Percentiles rank a stretch among this genome's conserved stretches.
Evolutionary conservation across 768 basidiomycete species (phyloP).

Genomic region (Podaxis carcinomalis): DNA sequence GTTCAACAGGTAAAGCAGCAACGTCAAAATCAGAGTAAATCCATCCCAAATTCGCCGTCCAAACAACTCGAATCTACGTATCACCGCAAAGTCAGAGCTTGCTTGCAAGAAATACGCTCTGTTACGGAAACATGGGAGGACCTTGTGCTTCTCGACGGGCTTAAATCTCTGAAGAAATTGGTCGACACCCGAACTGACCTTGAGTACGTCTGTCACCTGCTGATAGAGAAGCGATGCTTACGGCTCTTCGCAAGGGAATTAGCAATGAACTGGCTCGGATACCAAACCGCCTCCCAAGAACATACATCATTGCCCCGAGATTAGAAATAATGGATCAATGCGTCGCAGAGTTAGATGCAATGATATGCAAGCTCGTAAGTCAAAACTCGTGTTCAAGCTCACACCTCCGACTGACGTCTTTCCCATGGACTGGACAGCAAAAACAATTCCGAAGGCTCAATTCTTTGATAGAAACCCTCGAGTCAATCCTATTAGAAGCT

Average conservation of each 20-base stretch:
- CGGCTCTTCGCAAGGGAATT: constrained; percentile 10
- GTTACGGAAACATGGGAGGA: constrained; percentile 79
- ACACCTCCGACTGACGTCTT: not conserved
- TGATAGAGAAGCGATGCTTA: not conserved
- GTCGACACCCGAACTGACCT: constrained; percentile 81
- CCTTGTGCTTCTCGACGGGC: constrained; percentile 72
- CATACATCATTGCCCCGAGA: constrained; percentile 60
- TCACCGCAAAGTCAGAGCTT: constrained; percentile 71
- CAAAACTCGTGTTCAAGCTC: not conserved
- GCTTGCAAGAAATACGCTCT: constrained; percentile 62
- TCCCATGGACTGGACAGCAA: constrained; percentile 35
- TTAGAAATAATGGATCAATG: constrained; percentile 64
- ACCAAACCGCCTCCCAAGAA: constrained; percentile 52
- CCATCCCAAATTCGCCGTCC: constrained; percentile 35
- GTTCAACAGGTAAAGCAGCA: constrained; percentile 35
- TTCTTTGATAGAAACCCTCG: constrained; percentile 57
- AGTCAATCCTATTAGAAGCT: constrained; percentile 62
- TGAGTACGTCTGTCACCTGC: constrained; percentile 49
- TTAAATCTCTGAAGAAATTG: constrained; percentile 67
- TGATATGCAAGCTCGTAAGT: constrained; percentile 65
- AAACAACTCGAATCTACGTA: constrained; percentile 68
- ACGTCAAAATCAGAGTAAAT: constrained; percentile 20
- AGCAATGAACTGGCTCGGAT: constrained; percentile 64
- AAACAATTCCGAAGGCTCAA: constrained; percentile 71
- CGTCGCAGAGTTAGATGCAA: constrained; percentile 52